Evolutionary conservation across 1,284 basidiomycete genomes (phyloP), one percentile per base, ranked within the genome.

Genomic region (Pisolithus thermaeus): DNA sequence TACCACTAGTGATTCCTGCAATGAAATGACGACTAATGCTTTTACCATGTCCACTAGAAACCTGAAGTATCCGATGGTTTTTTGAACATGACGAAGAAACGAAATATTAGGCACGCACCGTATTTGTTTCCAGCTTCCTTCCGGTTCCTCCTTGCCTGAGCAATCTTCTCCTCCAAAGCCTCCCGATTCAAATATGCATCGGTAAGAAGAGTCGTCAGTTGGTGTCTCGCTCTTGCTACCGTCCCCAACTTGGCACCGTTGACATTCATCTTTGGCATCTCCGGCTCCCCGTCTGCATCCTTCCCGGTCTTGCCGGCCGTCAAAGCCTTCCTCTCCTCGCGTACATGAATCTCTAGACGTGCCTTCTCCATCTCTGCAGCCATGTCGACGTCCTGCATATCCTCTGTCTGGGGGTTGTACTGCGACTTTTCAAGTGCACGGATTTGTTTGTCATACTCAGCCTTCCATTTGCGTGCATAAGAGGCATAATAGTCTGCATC

Each of bases 121-220:
- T 91, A 91, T 73, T 90, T 91, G 66, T 89, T 90, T 7, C 89
- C 88, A 0, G 89, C 87, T 63, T 91, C 89, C 62, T 90, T 91
- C 56, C 88, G 76, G 61, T 91, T 91, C 58, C 87, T 75, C 54
- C 82, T 77, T 1, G 85, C 88, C 63, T 87, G 80, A 0, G 88
- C 88, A 59, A 91, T 88, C 69, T 71, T 81, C 56, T 90, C 88
- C 63, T 92, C 89, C 57, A 91, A 60, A 0, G 77, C 79, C 54
- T 90, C 88, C 35, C 88, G 78, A 60, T 90, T 90, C 62, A 79
- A 67, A 60, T 89, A 91, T 2, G 89, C 88, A 56, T 90, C 85
- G 44, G 80, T 82, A 40, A 91, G 72, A 53, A 91, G 67, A 0
- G 88, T 86, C 8, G 86, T 80, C 46, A 92, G 67, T 59, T 91